Percentiles rank a stretch among this genome's conserved stretches.
Conservation (phyloP, 1,284 basidiomycete genomes). For the Afroboletus lepidellus region DNA sequence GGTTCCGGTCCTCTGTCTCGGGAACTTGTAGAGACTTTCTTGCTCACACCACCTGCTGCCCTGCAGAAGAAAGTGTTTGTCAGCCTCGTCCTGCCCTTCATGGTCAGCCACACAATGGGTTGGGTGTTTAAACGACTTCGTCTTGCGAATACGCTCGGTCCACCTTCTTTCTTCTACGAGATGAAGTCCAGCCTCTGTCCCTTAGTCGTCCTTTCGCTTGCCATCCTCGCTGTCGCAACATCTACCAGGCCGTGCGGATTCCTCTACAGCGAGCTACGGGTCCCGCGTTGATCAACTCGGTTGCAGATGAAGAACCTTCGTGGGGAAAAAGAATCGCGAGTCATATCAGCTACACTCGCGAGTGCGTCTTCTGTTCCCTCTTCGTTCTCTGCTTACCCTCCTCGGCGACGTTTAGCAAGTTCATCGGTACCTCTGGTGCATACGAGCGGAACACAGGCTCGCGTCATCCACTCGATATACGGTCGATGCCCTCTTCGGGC, state of each 20-base stretch:
- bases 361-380: constrained; percentile 4
- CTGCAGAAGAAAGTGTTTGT: neutral
- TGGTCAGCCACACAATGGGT: constrained; percentile 16
- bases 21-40: too few species aligned
- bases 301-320: neutral
- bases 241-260: constrained; percentile 11
- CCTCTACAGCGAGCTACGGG: constrained; percentile 9
- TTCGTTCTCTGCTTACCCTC: neutral
- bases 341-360: constrained; percentile 6
- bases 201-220: constrained; percentile 3
- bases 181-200: constrained; percentile 9
- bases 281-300: neutral
- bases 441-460: constrained; percentile 40
- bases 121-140: constrained; percentile 10
- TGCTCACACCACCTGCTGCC: too few species aligned
- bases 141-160: neutral
- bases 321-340: neutral
- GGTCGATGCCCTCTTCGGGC: neutral
- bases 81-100: constrained; percentile 14
- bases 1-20: too few species aligned
- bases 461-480: constrained; percentile 31
- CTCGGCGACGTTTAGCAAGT: constrained; percentile 28
- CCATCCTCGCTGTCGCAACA: constrained; percentile 3
- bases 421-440: constrained; percentile 34
- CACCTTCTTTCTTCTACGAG: neutral